phyloP scores from a whole-genome alignment of 176 grass and related monocot species.

The Stipa capillata region DNA sequence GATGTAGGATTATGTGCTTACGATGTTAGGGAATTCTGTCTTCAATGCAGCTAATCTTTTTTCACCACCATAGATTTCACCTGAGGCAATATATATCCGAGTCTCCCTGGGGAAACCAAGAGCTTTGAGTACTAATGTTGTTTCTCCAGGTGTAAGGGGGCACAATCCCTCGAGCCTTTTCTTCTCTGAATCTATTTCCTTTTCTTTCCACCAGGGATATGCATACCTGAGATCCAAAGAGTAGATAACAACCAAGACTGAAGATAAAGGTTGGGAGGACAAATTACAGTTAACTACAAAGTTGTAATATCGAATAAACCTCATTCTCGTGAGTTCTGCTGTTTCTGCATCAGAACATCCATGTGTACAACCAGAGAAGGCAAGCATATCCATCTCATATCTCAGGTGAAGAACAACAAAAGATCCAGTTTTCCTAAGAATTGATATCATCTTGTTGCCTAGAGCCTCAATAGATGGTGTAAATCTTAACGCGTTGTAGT shows the following conservation, averaged over 20 bases:
- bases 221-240: slow-evolving; percentile 59
- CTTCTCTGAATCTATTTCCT: slow-evolving; percentile 89
- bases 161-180: slow-evolving; percentile 88
- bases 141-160: slow-evolving; percentile 95
- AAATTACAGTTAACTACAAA: neutral
- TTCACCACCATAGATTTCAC: slow-evolving; percentile 90
- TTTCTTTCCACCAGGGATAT: slow-evolving; percentile 99
- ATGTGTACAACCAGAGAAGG: slow-evolving; percentile 93
- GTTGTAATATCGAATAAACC: slow-evolving; percentile 31
- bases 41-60: slow-evolving; percentile 62
- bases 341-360: slow-evolving; percentile 77
- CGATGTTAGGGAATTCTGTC: slow-evolving; percentile 65
- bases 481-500: slow-evolving; percentile 81
- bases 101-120: slow-evolving; percentile 68
- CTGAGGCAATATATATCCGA: slow-evolving; percentile 87
- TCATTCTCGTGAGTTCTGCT: slow-evolving; percentile 82
- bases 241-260: neutral
- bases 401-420: slow-evolving; percentile 94
- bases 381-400: slow-evolving; percentile 99
- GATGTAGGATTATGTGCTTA: slow-evolving; percentile 25
- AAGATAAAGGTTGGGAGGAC: neutral
- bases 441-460: slow-evolving; percentile 71
- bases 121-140: slow-evolving; percentile 73
- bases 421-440: slow-evolving; percentile 51
- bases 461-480: slow-evolving; percentile 75